Evolutionary conservation across 2,329 filamentous ascomycete genomes (phyloP).

Genomic region (Beauveria rudraprayagi): DNA sequence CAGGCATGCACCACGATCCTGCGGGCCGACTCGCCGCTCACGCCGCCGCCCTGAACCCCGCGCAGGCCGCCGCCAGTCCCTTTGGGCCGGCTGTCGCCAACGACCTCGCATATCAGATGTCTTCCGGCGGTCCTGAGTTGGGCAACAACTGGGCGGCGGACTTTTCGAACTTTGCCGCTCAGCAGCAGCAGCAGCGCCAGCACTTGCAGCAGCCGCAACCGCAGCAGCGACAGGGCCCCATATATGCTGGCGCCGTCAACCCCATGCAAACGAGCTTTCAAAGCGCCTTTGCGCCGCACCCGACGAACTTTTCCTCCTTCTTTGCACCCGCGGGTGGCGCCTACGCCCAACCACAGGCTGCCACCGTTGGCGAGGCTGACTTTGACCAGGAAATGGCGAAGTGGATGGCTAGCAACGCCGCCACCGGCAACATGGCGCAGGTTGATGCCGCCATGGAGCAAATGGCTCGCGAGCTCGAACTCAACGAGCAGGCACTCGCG

Average conservation of each 20-base stretch:
- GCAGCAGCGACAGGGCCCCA: constrained; percentile 17
- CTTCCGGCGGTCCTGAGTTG: constrained; percentile 17
- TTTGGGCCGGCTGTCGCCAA: constrained; percentile 15
- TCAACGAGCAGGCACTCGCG: constrained; percentile 24
- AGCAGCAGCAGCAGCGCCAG: constrained; percentile 11
- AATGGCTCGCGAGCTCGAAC: constrained; percentile 33
- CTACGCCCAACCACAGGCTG: constrained; percentile 18
- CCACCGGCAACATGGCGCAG: constrained; percentile 25
- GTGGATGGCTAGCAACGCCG: constrained; percentile 32
- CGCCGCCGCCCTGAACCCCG: constrained; percentile 24
- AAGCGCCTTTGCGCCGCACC: constrained; percentile 21
- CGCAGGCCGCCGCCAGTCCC: constrained; percentile 14
- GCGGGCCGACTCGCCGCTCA: constrained; percentile 27
- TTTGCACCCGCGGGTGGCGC: constrained; percentile 21
- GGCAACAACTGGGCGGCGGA: constrained; percentile 30
- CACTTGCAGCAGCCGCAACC: constrained; percentile 12
- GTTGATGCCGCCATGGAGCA: constrained; percentile 37
- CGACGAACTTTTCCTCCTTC: constrained; percentile 22
- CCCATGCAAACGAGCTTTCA: constrained; percentile 23
- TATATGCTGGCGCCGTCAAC: constrained; percentile 17
- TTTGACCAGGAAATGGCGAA: constrained; percentile 33
- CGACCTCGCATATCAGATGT: constrained; percentile 16
- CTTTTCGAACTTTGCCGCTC: constrained; percentile 25
- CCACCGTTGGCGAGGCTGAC: constrained; percentile 22
- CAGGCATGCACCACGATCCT: constrained; percentile 25